Evolutionary conservation across 805 yeast genomes (phyloP).

Genomic region (Saccharomyces kudriavzevii): DNA sequence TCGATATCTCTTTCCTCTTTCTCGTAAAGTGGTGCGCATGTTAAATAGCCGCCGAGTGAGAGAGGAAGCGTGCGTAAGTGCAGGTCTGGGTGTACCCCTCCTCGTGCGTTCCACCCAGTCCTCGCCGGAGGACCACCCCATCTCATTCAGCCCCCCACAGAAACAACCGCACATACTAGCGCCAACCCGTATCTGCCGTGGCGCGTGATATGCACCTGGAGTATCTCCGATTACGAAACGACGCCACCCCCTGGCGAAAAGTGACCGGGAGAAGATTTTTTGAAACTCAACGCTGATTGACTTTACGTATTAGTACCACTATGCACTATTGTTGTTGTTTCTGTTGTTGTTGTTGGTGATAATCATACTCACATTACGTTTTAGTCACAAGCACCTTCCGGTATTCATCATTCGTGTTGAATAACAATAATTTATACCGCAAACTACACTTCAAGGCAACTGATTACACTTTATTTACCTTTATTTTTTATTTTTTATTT

Average conservation of each 20-base stretch:
- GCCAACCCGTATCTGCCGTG: background rate
- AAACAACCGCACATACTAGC: background rate
- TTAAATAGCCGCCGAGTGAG: background rate
- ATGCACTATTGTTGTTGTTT: background rate
- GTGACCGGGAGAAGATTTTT: background rate
- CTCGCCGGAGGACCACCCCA: background rate
- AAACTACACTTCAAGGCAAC: background rate
- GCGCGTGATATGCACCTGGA: background rate
- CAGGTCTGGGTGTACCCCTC: background rate
- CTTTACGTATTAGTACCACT: background rate
- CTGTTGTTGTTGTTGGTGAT: background rate
- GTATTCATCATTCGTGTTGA: background rate
- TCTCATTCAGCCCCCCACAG: background rate
- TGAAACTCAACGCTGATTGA: background rate
- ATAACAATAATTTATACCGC: background rate
- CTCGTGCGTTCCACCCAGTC: background rate
- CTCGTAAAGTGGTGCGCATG: background rate
- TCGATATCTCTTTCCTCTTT: background rate
- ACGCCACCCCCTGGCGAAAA: background rate
- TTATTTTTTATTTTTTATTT: background rate
- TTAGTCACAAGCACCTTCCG: background rate
- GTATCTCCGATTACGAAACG: background rate
- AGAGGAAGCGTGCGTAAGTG: background rate
- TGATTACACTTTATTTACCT: background rate
- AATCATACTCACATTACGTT: background rate